Conservation (phyloP, 2,329 filamentous ascomycete genomes). For the Trichoderma koningii region DNA sequence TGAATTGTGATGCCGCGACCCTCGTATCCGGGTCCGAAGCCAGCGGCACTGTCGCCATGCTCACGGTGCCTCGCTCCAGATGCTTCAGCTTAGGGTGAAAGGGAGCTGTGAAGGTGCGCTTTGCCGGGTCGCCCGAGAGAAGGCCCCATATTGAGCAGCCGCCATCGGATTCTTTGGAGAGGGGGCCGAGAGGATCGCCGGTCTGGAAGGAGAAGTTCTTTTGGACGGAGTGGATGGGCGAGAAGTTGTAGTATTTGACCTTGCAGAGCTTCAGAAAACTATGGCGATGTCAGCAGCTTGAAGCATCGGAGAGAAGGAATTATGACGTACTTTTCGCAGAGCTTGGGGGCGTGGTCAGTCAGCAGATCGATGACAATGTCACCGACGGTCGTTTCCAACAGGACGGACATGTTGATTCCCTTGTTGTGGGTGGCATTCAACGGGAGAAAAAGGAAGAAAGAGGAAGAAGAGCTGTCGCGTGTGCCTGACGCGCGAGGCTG, state of each 20-base stretch:
- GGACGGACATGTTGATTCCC: constrained; percentile 72
- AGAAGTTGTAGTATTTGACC: constrained; percentile 98
- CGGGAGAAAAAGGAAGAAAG: background rate
- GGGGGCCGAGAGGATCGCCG: constrained; percentile 88
- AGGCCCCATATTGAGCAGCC: constrained; percentile 92
- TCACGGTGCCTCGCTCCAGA: constrained; percentile 84
- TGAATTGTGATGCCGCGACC: constrained; percentile 87
- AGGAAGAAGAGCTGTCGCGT: background rate
- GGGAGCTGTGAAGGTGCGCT: constrained; percentile 79
- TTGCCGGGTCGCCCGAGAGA: constrained; percentile 64
- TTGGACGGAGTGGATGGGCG: constrained; percentile 87
- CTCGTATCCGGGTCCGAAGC: constrained; percentile 76
- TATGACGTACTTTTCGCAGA: constrained; percentile 87
- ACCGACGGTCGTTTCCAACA: constrained; percentile 88
- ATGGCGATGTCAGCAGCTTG: constrained; percentile 31
- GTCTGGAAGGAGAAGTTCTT: constrained; percentile 96
- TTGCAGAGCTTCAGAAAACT: constrained; percentile 99
- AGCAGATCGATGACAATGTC: constrained; percentile 95
- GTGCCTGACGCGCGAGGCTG: constrained; percentile 19
- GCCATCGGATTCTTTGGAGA: constrained; percentile 82
- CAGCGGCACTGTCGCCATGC: constrained; percentile 89
- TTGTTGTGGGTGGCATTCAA: background rate
- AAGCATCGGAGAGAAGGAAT: background rate
- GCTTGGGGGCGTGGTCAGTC: constrained; percentile 83
- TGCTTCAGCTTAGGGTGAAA: constrained; percentile 89